Base-by-base conservation (phyloP, 805 yeast genomes). In the Cephaloascus fragrans region DNA sequence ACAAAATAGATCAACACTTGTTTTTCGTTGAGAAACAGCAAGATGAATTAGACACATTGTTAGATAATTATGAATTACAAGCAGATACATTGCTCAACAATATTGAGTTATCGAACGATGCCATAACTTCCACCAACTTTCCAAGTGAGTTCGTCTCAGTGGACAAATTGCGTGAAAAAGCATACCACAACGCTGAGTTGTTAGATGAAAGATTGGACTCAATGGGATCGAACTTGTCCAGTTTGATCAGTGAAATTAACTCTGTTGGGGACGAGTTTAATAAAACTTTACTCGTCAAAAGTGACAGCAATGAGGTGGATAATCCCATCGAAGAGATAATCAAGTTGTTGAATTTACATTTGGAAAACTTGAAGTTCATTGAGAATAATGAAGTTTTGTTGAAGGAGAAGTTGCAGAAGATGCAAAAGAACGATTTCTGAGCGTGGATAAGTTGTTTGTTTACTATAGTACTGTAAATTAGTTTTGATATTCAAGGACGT, bases 21-120 rank as follows among this genome's bases (percentile, higher is more conserved):
- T 67, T 79, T 32, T 90, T 88, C 52, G 83, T 93, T 37, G 93
- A 83, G 52, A 81, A 82, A 48, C 97, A 93, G 56, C 98, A 93
- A 55, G 86, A 84, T 42, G 97, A 90, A 51, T 65, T 93, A 37
- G 98, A 90, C 43, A 67, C 73, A 14, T 71, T 90, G 49, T 71
- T 93, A 45, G 83, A 83, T 46, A 81, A 81, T 44, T 89, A 89
- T 52, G 97, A 93, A 57, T 69, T 64, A 45, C 87, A 83, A 53
- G 78, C 81, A 3, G 83, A 78, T 44, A 53, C 62, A 4, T 51
- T 75, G 28, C 57, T 75, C 41, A 59, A 51, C 44, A 61, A 58
- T 38, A 61, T 62, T 4, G 43, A 62, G 5, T 50, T 64, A 4
- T 51, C 68, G 2, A 48, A 50, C 26, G 38, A 40, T 16, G 50